These are phyloP conservation scores for Fusarium duplospermum DNA, from an alignment of 2,329 filamentous ascomycete species.

Conservation along the genomic window DNA sequence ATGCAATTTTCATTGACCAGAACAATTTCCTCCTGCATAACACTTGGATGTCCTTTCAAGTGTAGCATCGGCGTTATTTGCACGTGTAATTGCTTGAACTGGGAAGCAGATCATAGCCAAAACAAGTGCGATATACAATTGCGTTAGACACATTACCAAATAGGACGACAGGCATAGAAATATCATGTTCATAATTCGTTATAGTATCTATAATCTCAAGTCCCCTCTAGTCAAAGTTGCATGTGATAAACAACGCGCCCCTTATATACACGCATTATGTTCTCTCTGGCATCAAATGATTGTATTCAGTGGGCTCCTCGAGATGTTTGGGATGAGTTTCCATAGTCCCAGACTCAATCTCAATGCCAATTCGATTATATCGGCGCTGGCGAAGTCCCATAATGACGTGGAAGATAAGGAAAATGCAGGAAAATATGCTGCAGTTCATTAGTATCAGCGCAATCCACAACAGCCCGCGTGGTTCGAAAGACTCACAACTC, in stretches of 20 bases:
- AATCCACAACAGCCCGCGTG: accelerated
- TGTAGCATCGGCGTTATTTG: background rate
- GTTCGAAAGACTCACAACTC: slow-evolving; percentile 54
- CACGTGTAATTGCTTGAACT: no score
- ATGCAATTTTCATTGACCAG: background rate
- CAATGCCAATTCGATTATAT: slow-evolving; percentile 25
- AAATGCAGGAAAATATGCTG: slow-evolving; percentile 57
- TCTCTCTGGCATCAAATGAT: background rate
- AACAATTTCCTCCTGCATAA: background rate
- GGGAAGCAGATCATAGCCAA: no score
- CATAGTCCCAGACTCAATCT: slow-evolving; percentile 2
- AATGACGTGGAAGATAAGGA: slow-evolving; percentile 56
- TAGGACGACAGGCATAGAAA: background rate
- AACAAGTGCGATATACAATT: background rate
- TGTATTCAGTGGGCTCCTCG: slow-evolving; percentile 8
- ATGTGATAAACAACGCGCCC: background rate
- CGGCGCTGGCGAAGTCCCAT: slow-evolving; percentile 58
- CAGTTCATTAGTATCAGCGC: background rate
- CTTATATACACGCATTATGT: background rate
- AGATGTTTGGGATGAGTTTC: background rate
- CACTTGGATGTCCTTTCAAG: background rate
- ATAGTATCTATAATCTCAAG: background rate
- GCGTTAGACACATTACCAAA: background rate
- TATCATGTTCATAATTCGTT: background rate
- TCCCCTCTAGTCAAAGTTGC: background rate